Evolutionary conservation across 805 yeast genomes (phyloP).

Genomic region (Starmerella vaccinii): DNA sequence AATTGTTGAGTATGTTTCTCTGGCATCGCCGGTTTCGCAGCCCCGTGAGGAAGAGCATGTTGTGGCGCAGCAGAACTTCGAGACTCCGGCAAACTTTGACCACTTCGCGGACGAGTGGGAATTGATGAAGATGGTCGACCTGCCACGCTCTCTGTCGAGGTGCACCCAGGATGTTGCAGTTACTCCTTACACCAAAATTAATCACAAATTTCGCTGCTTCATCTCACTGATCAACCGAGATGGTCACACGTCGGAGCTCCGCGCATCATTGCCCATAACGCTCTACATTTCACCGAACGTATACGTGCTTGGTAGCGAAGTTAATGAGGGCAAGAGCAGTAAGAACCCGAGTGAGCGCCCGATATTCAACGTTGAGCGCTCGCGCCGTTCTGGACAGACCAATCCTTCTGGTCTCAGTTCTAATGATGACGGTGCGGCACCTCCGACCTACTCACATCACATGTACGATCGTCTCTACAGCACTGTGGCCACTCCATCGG

Average conservation of each 20-base stretch:
- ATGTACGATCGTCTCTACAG: constrained; percentile 72
- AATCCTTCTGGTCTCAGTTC: background rate
- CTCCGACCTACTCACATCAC: constrained; percentile 76
- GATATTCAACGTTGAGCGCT: constrained; percentile 18
- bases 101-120: constrained; percentile 57
- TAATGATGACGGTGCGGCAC: constrained; percentile 41
- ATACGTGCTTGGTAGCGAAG: constrained; percentile 36
- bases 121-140: constrained; percentile 43
- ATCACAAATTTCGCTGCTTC: constrained; percentile 78
- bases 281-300: constrained; percentile 76
- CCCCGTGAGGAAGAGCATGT: constrained; percentile 53
- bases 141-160: constrained; percentile 65
- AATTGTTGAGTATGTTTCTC: constrained; percentile 55
- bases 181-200: constrained; percentile 57
- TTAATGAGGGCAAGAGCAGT: constrained; percentile 16
- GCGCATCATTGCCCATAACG: constrained; percentile 79
- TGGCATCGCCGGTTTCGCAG: constrained; percentile 46
- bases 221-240: constrained; percentile 76
- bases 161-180: constrained; percentile 84
- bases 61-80: constrained; percentile 41
- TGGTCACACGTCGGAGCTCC: constrained; percentile 81
- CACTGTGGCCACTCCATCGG: constrained; percentile 40
- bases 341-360: constrained; percentile 16
- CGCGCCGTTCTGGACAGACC: constrained; percentile 9
- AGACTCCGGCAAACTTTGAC: constrained; percentile 33